Conservation (phyloP, 2,329 filamentous ascomycete species). For the Cladosporium sp. region DNA sequence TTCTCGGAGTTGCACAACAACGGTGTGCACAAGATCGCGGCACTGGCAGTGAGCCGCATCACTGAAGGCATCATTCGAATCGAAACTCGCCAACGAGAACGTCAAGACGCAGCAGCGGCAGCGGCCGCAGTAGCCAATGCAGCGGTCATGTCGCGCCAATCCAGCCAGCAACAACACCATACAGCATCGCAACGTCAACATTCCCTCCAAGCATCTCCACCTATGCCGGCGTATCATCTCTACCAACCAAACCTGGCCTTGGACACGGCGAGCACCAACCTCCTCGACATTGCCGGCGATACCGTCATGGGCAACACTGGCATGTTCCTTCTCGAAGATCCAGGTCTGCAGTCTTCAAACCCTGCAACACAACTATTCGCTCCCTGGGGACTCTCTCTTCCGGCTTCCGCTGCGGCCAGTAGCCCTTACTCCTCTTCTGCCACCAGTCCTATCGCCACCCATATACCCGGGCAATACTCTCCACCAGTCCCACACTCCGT, state of each 20-base stretch:
- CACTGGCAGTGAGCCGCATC: conserved; percentile 40
- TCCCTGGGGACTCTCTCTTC: conserved; percentile 6
- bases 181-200: not conserved
- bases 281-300: conserved; percentile 27
- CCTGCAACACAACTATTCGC: conserved; percentile 11
- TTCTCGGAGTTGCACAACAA: conserved; percentile 41
- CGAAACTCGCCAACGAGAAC: conserved; percentile 14
- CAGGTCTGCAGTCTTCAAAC: conserved; percentile 35
- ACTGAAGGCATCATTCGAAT: conserved; percentile 28
- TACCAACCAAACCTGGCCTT: conserved; percentile 9
- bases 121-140: conserved; percentile 14
- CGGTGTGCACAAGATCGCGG: conserved; percentile 42
- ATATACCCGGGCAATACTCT: conserved; percentile 7
- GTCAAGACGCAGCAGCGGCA: conserved; percentile 11
- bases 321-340: conserved; percentile 45
- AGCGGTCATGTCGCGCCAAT: conserved; percentile 14
- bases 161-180: not conserved
- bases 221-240: conserved; percentile 15
- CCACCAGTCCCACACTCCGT: conserved; percentile 13
- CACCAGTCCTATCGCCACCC: conserved; percentile 18
- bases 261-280: not conserved
- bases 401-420: conserved; percentile 5
- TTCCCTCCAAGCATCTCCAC: conserved; percentile 9
- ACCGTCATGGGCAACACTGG: conserved; percentile 43
- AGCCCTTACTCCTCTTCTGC: conserved; percentile 16